Percentiles rank a stretch among this genome's conserved stretches.
Conservation (phyloP, 192 early-diverging fungal genomes). For the Powellomyces hirtus region DNA sequence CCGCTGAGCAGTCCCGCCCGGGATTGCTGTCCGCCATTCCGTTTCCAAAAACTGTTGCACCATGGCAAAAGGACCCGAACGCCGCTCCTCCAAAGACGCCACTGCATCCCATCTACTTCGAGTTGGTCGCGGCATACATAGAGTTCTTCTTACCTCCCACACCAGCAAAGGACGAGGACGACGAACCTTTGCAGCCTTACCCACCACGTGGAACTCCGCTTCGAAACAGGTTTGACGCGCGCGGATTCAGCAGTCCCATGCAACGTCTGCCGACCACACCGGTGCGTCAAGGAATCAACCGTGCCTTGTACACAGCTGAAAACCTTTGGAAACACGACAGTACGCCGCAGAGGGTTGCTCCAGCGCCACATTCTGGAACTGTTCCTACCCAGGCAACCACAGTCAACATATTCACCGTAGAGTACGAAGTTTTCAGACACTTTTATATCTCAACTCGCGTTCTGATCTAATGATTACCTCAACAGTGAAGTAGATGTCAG, state of each 20-base stretch:
- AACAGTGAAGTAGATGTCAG: conserved; percentile 9
- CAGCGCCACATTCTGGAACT: neutral
- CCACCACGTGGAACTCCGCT: neutral
- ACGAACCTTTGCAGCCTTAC: neutral
- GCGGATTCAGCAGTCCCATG: neutral
- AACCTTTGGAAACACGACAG: neutral
- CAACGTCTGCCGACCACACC: neutral
- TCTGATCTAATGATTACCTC: neutral
- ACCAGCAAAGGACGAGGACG: neutral
- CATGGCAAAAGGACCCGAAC: neutral
- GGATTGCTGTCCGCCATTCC: neutral
- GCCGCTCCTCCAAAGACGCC: neutral
- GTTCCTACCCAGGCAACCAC: too few relatives aligned
- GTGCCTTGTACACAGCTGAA: neutral
- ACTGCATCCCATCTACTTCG: conserved; percentile 12
- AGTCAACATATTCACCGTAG: neutral
- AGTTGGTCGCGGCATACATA: conserved; percentile 1
- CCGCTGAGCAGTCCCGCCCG: neutral
- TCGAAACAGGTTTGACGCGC: neutral
- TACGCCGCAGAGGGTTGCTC: neutral
- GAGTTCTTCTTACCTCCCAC: conserved; percentile 10
- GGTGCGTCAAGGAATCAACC: neutral
- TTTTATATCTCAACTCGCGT: neutral
- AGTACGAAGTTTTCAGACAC: too few relatives aligned
- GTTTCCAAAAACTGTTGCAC: neutral